Evolutionary conservation across 75 land plant genomes (phyloP).

Genomic region (Gnetum montanum): DNA sequence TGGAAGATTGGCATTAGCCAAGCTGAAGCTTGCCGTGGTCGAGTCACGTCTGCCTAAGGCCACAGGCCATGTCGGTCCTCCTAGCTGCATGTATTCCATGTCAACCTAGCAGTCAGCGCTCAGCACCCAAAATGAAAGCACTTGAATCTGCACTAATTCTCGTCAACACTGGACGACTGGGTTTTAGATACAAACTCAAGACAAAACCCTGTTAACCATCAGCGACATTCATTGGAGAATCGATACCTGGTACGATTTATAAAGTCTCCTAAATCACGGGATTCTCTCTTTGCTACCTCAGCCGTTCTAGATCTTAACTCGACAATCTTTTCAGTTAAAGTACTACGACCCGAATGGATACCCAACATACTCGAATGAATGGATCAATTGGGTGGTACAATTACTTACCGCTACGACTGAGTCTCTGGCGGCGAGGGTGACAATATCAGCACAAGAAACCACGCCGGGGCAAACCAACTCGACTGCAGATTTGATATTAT

Average conservation of each 20-base stretch:
- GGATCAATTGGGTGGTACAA: too few relatives aligned
- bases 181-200: neutral
- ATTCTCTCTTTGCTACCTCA: neutral
- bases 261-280: neutral
- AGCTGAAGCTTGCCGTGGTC: conserved; percentile 37
- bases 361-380: neutral
- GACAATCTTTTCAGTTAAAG: neutral
- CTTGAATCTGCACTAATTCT: neutral
- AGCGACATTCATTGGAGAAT: neutral
- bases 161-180: too few relatives aligned
- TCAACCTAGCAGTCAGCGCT: too few relatives aligned
- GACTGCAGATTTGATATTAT: conserved; percentile 15
- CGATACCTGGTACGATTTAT: neutral
- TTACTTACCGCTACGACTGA: conserved; percentile 17
- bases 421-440: conserved; percentile 27
- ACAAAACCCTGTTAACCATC: neutral
- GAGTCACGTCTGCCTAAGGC: conserved; percentile 71
- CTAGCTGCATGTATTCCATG: too few relatives aligned
- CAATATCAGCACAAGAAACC: conserved; percentile 32
- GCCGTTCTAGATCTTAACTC: neutral
- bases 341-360: neutral
- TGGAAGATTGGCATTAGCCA: conserved; percentile 49
- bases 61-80: conserved; percentile 62
- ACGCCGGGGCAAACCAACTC: conserved; percentile 27
- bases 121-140: too few relatives aligned